Percentiles rank a stretch among this genome's conserved stretches.
Evolutionary conservation across 2,329 filamentous ascomycete species (phyloP).

Genomic region (Ampelomyces quisqualis): DNA sequence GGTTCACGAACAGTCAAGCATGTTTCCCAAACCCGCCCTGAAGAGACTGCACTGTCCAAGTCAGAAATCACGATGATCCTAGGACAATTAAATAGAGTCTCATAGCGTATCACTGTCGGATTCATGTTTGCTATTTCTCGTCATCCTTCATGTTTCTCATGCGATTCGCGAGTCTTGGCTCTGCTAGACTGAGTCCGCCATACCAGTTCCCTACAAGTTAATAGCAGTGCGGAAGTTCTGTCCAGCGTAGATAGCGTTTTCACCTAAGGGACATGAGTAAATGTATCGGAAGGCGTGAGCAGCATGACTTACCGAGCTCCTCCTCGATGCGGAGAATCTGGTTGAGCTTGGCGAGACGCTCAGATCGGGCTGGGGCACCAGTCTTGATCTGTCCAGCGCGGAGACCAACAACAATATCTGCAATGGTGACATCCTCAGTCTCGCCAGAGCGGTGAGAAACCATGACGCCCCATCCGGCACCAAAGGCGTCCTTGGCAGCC

Average conservation of each 20-base stretch:
- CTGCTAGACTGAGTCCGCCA: too few species aligned
- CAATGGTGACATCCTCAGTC: constrained; percentile 99
- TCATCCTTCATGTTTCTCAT: neutral
- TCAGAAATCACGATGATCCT: too few species aligned
- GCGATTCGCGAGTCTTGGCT: neutral
- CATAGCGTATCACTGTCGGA: too few species aligned
- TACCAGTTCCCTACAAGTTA: constrained; percentile 57
- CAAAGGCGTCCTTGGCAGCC: constrained; percentile 95
- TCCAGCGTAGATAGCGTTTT: constrained; percentile 88
- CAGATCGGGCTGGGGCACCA: constrained; percentile 74
- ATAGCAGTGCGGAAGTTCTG: constrained; percentile 88
- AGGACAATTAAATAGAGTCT: too few species aligned
- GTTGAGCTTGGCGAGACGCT: constrained; percentile 99
- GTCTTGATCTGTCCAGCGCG: constrained; percentile 84
- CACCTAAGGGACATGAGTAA: constrained; percentile 27
- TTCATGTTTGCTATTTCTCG: neutral
- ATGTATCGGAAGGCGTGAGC: neutral
- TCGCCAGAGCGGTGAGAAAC: constrained; percentile 98
- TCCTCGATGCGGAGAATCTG: constrained; percentile 99
- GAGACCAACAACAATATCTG: constrained; percentile 96
- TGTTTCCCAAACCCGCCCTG: too few species aligned
- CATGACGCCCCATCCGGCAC: constrained; percentile 97
- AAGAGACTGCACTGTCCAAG: too few species aligned
- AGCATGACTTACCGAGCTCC: constrained; percentile 62
- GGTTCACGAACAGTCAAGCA: too few species aligned